Base-by-base conservation (phyloP, 352 stramenopile species). In the Globisporangium carolinianum region DNA sequence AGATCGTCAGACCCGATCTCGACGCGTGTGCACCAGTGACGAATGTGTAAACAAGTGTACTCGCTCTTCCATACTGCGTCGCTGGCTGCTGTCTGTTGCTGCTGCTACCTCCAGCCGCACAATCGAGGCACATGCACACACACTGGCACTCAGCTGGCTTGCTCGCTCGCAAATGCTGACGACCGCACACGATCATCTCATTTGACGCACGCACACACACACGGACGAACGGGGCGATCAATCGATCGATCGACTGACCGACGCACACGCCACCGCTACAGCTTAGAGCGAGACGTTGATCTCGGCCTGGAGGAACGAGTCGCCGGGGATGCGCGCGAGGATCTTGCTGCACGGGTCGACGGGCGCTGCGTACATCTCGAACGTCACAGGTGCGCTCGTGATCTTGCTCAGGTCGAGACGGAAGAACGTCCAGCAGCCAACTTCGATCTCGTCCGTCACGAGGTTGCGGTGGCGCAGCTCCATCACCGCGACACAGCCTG, bases 381-480 rank as follows among this genome's bases (percentile, higher is more conserved):
- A 92, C 48, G 83, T 95, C 45, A 89, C 79, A 3, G 86, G 75
- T 37, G 79, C 77, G 58, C 79, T 93, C 53, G 86, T 91, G 73
- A 93, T 94, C 69, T 89, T 91, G 73, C 82, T 90, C 60, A 95
- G 72, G 58, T 95, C 86, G 18, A 95, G 58, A 17, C 86, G 83
- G 76, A 95, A 93, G 67, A 95, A 95, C 35, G 86, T 95, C 86
- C 86, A 95, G 66, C 83, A 94, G 57, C 84, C 83, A 36, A 95
- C 83, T 71, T 95, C 86, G 54, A 89, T 76, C 68, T 93, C 81
- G 48, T 94, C 76, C 8, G 83, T 94, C 39, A 91, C 70, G 50
- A 89, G 69, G 63, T 79, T 95, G 45, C 83, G 80, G 70, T 95
- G 82, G 47, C 81, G 77, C 55, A 95, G 64, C 67, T 95, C 86